phyloP scores from a whole-genome alignment of 148 eudicot genomes.

The Vaccinium macrocarpon region DNA sequence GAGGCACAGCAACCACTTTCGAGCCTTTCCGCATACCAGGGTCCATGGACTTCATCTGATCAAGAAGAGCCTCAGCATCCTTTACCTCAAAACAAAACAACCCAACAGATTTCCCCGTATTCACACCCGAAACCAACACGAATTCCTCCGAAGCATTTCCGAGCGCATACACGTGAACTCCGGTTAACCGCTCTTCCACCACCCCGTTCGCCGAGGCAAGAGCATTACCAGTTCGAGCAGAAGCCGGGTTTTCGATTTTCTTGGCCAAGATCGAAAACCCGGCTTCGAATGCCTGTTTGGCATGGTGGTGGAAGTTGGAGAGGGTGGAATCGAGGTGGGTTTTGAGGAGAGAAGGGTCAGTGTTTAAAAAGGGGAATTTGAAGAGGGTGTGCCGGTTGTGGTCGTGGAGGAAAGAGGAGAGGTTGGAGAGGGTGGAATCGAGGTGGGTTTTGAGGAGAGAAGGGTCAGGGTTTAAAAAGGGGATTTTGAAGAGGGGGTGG shows the following conservation, averaged over 20 bases:
- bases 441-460: constrained; percentile 31
- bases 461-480: constrained; percentile 15
- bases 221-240: constrained; percentile 12
- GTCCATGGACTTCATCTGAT: constrained; percentile 65
- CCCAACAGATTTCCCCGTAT: constrained; percentile 46
- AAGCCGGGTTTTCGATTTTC: constrained; percentile 15
- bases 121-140: constrained; percentile 62
- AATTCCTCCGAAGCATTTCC: constrained; percentile 64
- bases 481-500: constrained; percentile 9
- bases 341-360: constrained; percentile 20
- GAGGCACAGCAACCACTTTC: constrained; percentile 71
- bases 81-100: constrained; percentile 70
- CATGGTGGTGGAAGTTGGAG: constrained; percentile 20
- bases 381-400: constrained; percentile 25
- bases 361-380: constrained; percentile 7
- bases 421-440: constrained; percentile 32
- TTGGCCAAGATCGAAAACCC: constrained; percentile 18
- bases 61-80: constrained; percentile 69
- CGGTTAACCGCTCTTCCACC: constrained; percentile 73
- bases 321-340: constrained; percentile 39
- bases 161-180: constrained; percentile 73
- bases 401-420: constrained; percentile 17
- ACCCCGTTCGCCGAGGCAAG: constrained; percentile 43
- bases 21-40: constrained; percentile 60
- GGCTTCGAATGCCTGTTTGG: constrained; percentile 12